phyloP scores from a whole-genome alignment of 169 alveolate genomes.

The Fabrea salina region DNA sequence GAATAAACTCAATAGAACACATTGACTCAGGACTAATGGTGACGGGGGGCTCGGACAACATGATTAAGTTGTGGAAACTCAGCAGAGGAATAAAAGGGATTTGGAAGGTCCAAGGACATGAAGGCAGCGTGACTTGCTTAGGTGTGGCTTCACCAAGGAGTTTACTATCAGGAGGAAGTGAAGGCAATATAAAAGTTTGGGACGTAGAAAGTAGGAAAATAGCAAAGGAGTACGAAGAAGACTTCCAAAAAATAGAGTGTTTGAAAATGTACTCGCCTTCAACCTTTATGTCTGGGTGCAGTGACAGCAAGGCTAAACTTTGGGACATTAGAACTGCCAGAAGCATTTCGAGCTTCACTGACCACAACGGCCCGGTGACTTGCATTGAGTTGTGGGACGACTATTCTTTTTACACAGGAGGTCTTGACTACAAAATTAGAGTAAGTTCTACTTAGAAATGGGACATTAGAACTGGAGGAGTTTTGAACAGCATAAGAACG shows the following conservation, averaged over 20 bases:
- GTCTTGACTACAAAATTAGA: not conserved
- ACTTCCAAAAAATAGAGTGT: conserved; percentile 29
- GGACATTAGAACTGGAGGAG: conserved; percentile 7
- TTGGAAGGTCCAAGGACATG: not conserved
- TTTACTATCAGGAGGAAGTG: conserved; percentile 20
- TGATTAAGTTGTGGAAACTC: not conserved
- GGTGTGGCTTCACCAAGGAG: not conserved
- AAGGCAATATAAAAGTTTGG: conserved; percentile 1
- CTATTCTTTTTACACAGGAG: not conserved
- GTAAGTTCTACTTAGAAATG: conserved; percentile 14
- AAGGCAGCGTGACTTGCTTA: not conserved
- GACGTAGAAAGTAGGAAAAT: not conserved
- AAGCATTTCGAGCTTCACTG: conserved; percentile 52
- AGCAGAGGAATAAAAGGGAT: not conserved
- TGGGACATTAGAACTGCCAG: conserved; percentile 69
- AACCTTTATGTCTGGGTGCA: conserved; percentile 44
- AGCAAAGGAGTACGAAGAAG: conserved; percentile 33
- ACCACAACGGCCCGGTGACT: conserved; percentile 50
- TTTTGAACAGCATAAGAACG: not conserved
- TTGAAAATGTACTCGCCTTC: conserved; percentile 14
- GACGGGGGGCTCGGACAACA: conserved; percentile 11
- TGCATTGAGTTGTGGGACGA: conserved; percentile 39
- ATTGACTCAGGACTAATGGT: not conserved
- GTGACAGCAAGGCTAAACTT: conserved; percentile 17
- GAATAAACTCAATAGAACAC: not conserved